Conservation (phyloP, 306 rosid genomes). For the Cajanus cajan region DNA sequence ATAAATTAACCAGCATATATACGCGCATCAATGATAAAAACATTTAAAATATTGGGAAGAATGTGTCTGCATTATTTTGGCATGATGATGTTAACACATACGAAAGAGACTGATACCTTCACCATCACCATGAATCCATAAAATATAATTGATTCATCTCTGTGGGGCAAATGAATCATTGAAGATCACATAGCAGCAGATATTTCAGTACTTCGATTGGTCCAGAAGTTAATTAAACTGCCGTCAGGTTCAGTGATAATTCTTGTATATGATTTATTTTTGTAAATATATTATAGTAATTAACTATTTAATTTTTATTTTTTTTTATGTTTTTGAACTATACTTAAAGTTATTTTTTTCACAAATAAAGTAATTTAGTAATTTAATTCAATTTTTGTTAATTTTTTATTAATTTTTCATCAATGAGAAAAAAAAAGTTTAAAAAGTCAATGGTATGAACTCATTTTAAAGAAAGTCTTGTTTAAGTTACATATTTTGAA, state of each 20-base stretch:
- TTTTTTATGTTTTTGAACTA: too few relatives aligned
- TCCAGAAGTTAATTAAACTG: background rate
- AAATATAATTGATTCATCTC: background rate
- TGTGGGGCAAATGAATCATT: constrained; percentile 20
- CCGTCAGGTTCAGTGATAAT: background rate
- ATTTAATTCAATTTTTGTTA: too few relatives aligned
- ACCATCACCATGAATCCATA: background rate
- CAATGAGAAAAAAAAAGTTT: too few relatives aligned
- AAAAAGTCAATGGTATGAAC: too few relatives aligned
- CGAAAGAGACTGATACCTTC: constrained; percentile 6
- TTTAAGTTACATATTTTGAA: too few relatives aligned
- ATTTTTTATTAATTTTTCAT: too few relatives aligned
- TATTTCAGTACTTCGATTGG: constrained; percentile 28
- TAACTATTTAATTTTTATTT: too few relatives aligned
- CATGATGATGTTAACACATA: constrained; percentile 9
- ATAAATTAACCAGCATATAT: background rate
- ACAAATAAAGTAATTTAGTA: too few relatives aligned
- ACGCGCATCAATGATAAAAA: background rate
- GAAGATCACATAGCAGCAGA: constrained; percentile 7
- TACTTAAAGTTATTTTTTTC: too few relatives aligned
- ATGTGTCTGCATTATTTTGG: background rate
- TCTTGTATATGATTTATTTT: too few relatives aligned
- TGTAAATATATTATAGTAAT: too few relatives aligned
- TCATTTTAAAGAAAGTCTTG: too few relatives aligned
- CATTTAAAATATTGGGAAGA: background rate